These are phyloP conservation scores for Coleophoma cylindrospora DNA, from an alignment of 2,329 filamentous ascomycete species.

Conservation along the genomic window DNA sequence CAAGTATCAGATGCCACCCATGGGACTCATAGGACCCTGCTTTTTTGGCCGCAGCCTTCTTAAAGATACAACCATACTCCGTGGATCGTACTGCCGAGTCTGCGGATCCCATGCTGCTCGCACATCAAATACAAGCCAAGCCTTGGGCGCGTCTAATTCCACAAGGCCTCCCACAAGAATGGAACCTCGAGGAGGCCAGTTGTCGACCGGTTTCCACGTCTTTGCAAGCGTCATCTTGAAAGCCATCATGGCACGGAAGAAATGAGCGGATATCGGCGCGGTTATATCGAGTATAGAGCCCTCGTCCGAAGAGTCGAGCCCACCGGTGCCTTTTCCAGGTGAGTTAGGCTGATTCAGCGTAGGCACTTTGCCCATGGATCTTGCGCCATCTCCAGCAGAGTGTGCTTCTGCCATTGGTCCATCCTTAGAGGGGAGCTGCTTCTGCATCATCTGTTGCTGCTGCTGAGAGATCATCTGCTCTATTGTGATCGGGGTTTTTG, in stretches of 20 bases:
- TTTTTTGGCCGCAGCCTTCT: slow-evolving; percentile 39
- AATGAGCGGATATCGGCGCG: slow-evolving; percentile 15
- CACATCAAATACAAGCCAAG: slow-evolving; percentile 45
- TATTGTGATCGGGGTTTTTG: slow-evolving; percentile 13
- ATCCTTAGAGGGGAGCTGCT: slow-evolving; percentile 11
- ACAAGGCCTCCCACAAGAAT: slow-evolving; percentile 50
- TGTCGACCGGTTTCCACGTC: slow-evolving; percentile 40
- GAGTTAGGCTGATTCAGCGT: slow-evolving; percentile 3
- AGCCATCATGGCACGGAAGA: slow-evolving; percentile 18
- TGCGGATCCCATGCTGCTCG: slow-evolving; percentile 52
- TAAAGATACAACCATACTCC: slow-evolving; percentile 32
- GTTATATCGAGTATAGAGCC: not conserved
- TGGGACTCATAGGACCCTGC: slow-evolving; percentile 19
- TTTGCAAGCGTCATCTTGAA: slow-evolving; percentile 26
- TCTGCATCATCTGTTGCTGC: slow-evolving; percentile 16
- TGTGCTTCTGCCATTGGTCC: slow-evolving; percentile 4
- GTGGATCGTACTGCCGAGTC: slow-evolving; percentile 31
- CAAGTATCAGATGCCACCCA: not conserved
- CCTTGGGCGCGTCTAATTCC: slow-evolving; percentile 41
- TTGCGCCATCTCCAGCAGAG: not conserved
- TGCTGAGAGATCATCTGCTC: slow-evolving; percentile 17
- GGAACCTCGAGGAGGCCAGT: slow-evolving; percentile 43
- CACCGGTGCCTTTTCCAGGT: slow-evolving; percentile 3
- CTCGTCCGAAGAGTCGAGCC: slow-evolving; percentile 2
- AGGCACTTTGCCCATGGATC: not conserved